These are phyloP conservation scores for Sarcocystis neurona DNA, from an alignment of 169 alveolate genomes.

Conservation along the genomic window DNA sequence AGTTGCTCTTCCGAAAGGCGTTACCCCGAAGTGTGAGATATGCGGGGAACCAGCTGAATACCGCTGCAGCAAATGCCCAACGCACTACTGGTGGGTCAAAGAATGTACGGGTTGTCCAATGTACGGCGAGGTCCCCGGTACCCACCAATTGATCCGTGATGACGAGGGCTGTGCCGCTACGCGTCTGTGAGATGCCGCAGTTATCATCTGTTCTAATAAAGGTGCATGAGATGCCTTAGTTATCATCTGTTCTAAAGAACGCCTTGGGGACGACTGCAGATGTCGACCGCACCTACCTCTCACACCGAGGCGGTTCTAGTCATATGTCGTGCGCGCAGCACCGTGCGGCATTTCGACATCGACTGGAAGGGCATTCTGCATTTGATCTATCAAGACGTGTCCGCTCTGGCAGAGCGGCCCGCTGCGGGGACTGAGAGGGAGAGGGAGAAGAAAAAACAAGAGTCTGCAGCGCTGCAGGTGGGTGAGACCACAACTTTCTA, in stretches of 20 bases:
- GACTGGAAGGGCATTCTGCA: conserved; percentile 61
- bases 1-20: conserved; percentile 62
- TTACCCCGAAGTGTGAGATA: conserved; percentile 49
- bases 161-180: not conserved
- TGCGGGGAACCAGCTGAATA: conserved; percentile 57
- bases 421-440: conserved; percentile 51
- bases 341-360: conserved; percentile 27
- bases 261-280: not conserved
- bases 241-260: not conserved
- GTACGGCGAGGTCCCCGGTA: not conserved
- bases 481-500: not conserved
- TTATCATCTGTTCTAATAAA: not conserved
- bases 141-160: not conserved
- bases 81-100: conserved; percentile 52
- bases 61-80: conserved; percentile 40
- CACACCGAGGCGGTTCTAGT: too few relatives aligned
- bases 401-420: conserved; percentile 21
- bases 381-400: conserved; percentile 35
- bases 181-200: not conserved
- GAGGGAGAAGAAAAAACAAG: conserved; percentile 44
- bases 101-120: not conserved
- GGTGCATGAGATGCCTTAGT: not conserved
- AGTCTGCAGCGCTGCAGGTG: conserved; percentile 10
- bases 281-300: too few relatives aligned
- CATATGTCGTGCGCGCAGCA: conserved; percentile 22